Evolutionary conservation across 768 basidiomycete species (phyloP).

Genomic region (Auricularia sp.): DNA sequence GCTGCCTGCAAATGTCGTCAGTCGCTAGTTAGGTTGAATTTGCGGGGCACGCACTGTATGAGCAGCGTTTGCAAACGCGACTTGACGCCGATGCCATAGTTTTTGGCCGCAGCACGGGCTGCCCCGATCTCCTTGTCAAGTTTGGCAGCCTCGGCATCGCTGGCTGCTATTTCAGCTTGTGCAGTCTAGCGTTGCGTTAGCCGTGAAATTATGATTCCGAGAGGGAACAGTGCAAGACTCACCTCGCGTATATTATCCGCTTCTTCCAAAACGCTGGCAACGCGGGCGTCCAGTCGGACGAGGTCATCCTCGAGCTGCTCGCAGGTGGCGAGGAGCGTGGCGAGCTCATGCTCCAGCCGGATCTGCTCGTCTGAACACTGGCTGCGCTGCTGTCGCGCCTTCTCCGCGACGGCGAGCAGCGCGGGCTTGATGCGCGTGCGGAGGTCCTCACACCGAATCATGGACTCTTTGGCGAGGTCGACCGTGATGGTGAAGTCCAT

Average conservation of each 20-base stretch:
- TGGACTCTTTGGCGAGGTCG: constrained; percentile 56
- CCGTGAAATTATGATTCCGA: not conserved
- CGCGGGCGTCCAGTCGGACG: constrained; percentile 62
- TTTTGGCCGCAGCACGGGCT: constrained; percentile 63
- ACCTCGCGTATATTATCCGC: constrained; percentile 79
- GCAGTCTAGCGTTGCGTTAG: constrained; percentile 42
- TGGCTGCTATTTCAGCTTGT: constrained; percentile 61
- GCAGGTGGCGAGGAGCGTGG: constrained; percentile 62
- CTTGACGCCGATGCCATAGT: constrained; percentile 76
- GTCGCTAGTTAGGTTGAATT: constrained; percentile 4
- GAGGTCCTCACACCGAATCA: constrained; percentile 62
- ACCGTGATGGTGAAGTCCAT: constrained; percentile 73
- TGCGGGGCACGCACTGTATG: constrained; percentile 46
- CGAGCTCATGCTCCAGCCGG: constrained; percentile 73
- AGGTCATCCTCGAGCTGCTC: constrained; percentile 78
- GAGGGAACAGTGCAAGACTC: constrained; percentile 13
- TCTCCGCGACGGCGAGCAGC: constrained; percentile 59
- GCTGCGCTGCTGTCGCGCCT: constrained; percentile 58
- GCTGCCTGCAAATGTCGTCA: constrained; percentile 39
- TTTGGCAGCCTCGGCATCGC: constrained; percentile 53
- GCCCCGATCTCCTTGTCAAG: constrained; percentile 65
- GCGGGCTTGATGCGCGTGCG: constrained; percentile 68
- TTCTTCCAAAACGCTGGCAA: constrained; percentile 55
- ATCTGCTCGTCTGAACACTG: constrained; percentile 68
- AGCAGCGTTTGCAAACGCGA: constrained; percentile 65